Conservation (phyloP, 768 basidiomycete species). For the Kwoniella europaea region DNA sequence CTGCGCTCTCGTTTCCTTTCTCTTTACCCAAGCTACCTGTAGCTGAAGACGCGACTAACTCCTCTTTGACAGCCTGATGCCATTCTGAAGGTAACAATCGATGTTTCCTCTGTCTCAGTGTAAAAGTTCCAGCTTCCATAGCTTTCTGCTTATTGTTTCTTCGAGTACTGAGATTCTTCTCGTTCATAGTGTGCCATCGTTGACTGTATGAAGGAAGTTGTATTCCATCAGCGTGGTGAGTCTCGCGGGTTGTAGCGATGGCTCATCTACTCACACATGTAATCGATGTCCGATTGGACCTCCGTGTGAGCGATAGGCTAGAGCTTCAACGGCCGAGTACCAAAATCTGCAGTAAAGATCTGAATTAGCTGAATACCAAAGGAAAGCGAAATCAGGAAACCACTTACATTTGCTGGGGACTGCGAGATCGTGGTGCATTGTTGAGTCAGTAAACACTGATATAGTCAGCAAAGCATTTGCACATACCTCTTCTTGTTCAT, state of each 20-base stretch:
- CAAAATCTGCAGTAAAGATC: constrained; percentile 15
- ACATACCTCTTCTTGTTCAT: constrained; percentile 25
- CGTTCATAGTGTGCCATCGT: neutral
- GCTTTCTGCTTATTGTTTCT: constrained; percentile 21
- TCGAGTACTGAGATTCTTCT: constrained; percentile 1
- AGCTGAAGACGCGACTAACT: neutral
- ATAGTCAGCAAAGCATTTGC: neutral
- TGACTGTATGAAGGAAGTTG: neutral
- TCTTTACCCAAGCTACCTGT: neutral
- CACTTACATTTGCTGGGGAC: constrained; percentile 10
- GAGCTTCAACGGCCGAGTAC: constrained; percentile 29
- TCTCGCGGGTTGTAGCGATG: neutral
- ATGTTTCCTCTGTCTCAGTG: constrained; percentile 10
- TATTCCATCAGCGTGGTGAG: neutral
- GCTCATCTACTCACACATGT: constrained; percentile 23
- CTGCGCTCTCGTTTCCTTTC: neutral
- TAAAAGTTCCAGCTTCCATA: constrained; percentile 14
- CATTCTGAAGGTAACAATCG: constrained; percentile 15
- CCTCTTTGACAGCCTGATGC: neutral
- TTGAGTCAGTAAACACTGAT: neutral
- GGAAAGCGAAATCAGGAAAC: neutral
- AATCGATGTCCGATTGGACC: constrained; percentile 19
- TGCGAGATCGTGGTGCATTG: neutral
- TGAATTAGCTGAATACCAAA: neutral
- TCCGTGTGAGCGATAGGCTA: constrained; percentile 32